These are phyloP conservation scores for Penicillium paneum DNA, from an alignment of 2,329 filamentous ascomycete genomes.

Conservation along the genomic window DNA sequence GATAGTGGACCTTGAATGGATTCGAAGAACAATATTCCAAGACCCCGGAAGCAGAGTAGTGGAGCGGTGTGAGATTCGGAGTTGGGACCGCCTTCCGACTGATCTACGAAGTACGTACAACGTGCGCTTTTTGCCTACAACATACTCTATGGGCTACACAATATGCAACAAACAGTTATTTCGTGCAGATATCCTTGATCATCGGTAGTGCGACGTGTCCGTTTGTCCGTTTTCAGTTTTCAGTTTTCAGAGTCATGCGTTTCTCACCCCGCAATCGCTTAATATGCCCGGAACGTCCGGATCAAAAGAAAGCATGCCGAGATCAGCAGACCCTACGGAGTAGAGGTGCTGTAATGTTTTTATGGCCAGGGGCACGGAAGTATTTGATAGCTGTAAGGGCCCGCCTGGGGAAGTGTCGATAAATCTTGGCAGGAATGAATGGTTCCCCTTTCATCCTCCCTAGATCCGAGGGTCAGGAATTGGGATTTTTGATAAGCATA, in stretches of 20 bases:
- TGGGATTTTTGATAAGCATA: background rate
- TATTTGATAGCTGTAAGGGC: constrained; percentile 5
- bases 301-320: background rate
- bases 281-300: background rate
- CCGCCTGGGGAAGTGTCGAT: background rate
- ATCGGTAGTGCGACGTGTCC: constrained; percentile 4
- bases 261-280: constrained; percentile 5
- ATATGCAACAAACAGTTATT: background rate
- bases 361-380: background rate
- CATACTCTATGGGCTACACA: constrained; percentile 1
- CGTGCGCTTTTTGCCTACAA: background rate
- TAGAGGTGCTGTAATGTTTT: background rate
- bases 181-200: background rate
- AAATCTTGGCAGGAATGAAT: constrained; percentile 4
- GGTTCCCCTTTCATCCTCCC: background rate
- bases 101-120: background rate
- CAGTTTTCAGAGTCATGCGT: background rate
- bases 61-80: constrained; percentile 21
- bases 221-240: background rate
- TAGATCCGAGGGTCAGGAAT: background rate
- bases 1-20: background rate
- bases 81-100: constrained; percentile 4
- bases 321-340: constrained; percentile 5
- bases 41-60: background rate
- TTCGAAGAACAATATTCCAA: background rate